Conservation (phyloP, 768 basidiomycete species). For the Dictyophora rubrovolvata region DNA sequence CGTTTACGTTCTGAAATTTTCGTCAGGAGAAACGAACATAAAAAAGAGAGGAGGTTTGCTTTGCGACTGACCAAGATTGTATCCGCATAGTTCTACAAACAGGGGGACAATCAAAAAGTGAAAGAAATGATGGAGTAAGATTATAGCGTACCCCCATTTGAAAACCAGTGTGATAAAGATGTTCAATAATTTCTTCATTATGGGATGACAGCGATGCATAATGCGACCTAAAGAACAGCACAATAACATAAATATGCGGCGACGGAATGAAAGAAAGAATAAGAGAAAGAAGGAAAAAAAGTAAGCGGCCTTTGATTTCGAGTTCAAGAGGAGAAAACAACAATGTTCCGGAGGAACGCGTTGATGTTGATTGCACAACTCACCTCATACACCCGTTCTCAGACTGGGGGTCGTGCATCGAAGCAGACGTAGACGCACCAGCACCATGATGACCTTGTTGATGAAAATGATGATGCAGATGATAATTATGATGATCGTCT, state of each 20-base stretch:
- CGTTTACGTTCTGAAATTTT: conserved; percentile 68
- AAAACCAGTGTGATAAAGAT: conserved; percentile 72
- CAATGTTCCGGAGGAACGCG: too few species aligned
- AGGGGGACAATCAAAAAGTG: conserved; percentile 2
- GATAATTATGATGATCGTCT: not conserved
- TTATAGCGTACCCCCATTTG: conserved; percentile 60
- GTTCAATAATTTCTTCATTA: conserved; percentile 68
- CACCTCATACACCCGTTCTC: conserved; percentile 8
- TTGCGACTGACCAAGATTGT: conserved; percentile 61
- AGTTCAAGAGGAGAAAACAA: too few species aligned
- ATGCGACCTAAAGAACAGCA: conserved; percentile 23
- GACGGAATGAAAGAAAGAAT: not conserved
- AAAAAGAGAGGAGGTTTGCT: conserved; percentile 74
- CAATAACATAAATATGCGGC: too few species aligned
- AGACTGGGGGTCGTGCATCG: not conserved
- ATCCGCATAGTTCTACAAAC: conserved; percentile 67
- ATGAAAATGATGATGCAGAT: not conserved
- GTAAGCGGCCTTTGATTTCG: not conserved
- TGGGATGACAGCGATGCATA: conserved; percentile 39
- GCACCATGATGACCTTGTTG: not conserved
- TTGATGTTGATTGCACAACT: too few species aligned
- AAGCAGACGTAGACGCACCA: not conserved
- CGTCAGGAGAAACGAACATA: conserved; percentile 74
- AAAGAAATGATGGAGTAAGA: conserved; percentile 5
- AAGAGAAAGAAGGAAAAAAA: not conserved